Percentiles rank a stretch among this genome's conserved stretches.
phyloP scores from a whole-genome alignment of 371 early-diverging fungal species.

The Mortierella polycephala region DNA sequence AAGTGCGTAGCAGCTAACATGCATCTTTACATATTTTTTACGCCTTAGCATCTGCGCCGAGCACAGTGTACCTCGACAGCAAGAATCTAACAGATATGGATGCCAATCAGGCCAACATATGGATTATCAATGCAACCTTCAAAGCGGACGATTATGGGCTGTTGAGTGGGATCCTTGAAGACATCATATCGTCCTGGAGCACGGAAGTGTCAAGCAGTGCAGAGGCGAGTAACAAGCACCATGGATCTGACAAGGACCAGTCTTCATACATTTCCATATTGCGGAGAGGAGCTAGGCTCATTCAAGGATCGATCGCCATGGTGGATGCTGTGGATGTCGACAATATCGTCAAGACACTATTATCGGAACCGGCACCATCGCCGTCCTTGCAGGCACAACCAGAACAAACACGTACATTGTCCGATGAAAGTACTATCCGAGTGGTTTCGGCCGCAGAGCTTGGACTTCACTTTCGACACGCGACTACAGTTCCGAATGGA shows the following conservation, averaged over 20 bases:
- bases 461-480: slow-evolving; percentile 62
- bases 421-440: not conserved
- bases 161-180: slow-evolving; percentile 68
- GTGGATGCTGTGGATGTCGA: slow-evolving; percentile 42
- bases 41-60: slow-evolving; percentile 59
- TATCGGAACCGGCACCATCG: not conserved
- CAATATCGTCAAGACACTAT: slow-evolving; percentile 31
- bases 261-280: slow-evolving; percentile 32
- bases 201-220: slow-evolving; percentile 58
- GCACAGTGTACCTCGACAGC: slow-evolving; percentile 62
- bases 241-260: slow-evolving; percentile 9
- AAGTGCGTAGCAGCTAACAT: not conserved
- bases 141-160: slow-evolving; percentile 66
- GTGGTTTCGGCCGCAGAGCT: slow-evolving; percentile 54
- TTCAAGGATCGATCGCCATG: slow-evolving; percentile 50
- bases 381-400: not conserved
- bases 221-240: not conserved
- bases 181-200: slow-evolving; percentile 70
- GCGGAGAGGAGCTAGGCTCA: slow-evolving; percentile 40
- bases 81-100: slow-evolving; percentile 65
- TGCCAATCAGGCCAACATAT: slow-evolving; percentile 68
- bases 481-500: slow-evolving; percentile 67
- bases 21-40: not conserved
- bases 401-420: not conserved
- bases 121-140: slow-evolving; percentile 69